These are phyloP conservation scores for Ganoderma resinaceum DNA, from an alignment of 1,284 basidiomycete genomes.

Conservation along the genomic window DNA sequence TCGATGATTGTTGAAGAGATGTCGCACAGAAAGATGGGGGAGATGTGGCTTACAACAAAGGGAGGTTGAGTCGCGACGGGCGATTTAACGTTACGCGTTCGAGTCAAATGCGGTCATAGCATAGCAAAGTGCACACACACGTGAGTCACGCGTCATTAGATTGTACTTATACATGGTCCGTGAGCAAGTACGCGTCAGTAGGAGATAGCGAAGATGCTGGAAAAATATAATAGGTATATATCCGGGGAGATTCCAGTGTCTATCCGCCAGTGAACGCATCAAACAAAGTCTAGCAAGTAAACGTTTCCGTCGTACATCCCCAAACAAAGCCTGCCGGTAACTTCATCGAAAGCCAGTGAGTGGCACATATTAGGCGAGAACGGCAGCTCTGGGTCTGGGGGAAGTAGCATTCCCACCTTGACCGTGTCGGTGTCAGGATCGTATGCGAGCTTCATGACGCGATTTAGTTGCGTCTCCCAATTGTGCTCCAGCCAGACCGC, in stretches of 20 bases:
- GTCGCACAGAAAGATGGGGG: background rate
- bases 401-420: slow-evolving; percentile 46
- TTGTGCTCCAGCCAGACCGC: slow-evolving; percentile 60
- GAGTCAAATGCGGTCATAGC: slow-evolving; percentile 24
- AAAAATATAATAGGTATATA: background rate
- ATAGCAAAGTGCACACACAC: slow-evolving; percentile 7
- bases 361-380: slow-evolving; percentile 52
- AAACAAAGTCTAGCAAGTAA: slow-evolving; percentile 56
- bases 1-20: background rate
- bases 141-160: slow-evolving; percentile 9
- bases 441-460: slow-evolving; percentile 54
- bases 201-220: background rate
- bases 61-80: background rate
- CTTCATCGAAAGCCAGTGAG: slow-evolving; percentile 58
- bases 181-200: background rate
- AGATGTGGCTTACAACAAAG: background rate
- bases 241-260: background rate
- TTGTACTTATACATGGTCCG: background rate
- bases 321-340: slow-evolving; percentile 54
- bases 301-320: slow-evolving; percentile 57
- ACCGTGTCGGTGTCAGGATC: slow-evolving; percentile 30
- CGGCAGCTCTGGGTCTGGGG: slow-evolving; percentile 50
- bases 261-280: slow-evolving; percentile 9
- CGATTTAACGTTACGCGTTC: background rate
- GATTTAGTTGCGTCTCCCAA: slow-evolving; percentile 55